Percentiles rank a stretch among this genome's conserved stretches.
Conservation (phyloP, 108 stramenopile genomes). For the Nitzschia sp. region DNA sequence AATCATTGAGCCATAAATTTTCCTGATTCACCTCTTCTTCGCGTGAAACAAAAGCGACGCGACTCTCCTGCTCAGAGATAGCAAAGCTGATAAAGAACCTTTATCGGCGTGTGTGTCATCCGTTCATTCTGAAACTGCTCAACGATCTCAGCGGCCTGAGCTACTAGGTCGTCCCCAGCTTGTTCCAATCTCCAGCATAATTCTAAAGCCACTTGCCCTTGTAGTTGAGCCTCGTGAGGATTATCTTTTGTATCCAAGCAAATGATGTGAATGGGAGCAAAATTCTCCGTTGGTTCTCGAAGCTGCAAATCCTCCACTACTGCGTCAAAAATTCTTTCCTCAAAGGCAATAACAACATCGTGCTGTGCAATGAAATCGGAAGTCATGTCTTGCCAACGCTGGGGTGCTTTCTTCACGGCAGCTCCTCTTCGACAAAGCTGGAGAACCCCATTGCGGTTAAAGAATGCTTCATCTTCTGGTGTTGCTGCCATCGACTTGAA, state of each 20-base stretch:
- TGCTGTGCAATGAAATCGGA: conserved; percentile 60
- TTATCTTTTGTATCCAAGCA: conserved; percentile 95
- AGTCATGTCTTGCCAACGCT: conserved; percentile 89
- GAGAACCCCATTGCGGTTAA: conserved; percentile 81
- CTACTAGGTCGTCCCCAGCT: conserved; percentile 61
- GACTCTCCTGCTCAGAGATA: conserved; percentile 77
- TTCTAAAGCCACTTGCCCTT: conserved; percentile 80
- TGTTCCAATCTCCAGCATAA: conserved; percentile 84
- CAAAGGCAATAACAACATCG: conserved; percentile 89
- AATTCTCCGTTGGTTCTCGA: conserved; percentile 87
- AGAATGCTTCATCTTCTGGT: conserved; percentile 84
- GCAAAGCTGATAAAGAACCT: conserved; percentile 88
- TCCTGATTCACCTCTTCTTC: too few relatives aligned
- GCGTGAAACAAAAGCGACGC: too few relatives aligned
- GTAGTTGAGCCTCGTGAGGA: conserved; percentile 83
- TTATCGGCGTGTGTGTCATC: conserved; percentile 82
- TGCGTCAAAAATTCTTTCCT: conserved; percentile 92
- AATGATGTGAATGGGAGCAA: conserved; percentile 87
- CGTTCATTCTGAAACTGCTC: conserved; percentile 83
- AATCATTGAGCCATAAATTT: too few relatives aligned
- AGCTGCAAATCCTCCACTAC: conserved; percentile 91
- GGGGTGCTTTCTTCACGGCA: conserved; percentile 82
- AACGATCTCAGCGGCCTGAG: conserved; percentile 76
- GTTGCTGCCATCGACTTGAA: conserved; percentile 73
- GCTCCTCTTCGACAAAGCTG: conserved; percentile 87